These are phyloP conservation scores for Helianthus annuus DNA, from an alignment of 129 eudicot genomes.

Conservation along the genomic window HanXRQr2.0-SUNRISE NC_035441.2:75334683-75335182, in stretches of 20 bases:
- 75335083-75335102: constrained; percentile 7
- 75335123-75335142: constrained; percentile 12
- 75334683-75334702: constrained; percentile 52
- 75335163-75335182: background rate
- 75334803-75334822: constrained; percentile 37
- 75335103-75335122: constrained; percentile 29
- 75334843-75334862: constrained; percentile 52
- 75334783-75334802: constrained; percentile 53
- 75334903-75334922: constrained; percentile 41
- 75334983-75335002: constrained; percentile 62
- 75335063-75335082: constrained; percentile 36
- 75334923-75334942: constrained; percentile 54
- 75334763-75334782: constrained; percentile 45
- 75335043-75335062: constrained; percentile 41
- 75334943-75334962: constrained; percentile 36
- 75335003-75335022: constrained; percentile 49
- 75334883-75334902: constrained; percentile 50
- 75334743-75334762: constrained; percentile 52
- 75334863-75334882: constrained; percentile 45
- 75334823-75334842: constrained; percentile 42
- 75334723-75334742: constrained; percentile 68
- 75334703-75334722: constrained; percentile 51
- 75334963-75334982: constrained; percentile 23
- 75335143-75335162: constrained; percentile 1
- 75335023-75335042: constrained; percentile 34